Conservation (phyloP, 1,284 basidiomycete genomes). For the Cerioporus squamosus region DNA sequence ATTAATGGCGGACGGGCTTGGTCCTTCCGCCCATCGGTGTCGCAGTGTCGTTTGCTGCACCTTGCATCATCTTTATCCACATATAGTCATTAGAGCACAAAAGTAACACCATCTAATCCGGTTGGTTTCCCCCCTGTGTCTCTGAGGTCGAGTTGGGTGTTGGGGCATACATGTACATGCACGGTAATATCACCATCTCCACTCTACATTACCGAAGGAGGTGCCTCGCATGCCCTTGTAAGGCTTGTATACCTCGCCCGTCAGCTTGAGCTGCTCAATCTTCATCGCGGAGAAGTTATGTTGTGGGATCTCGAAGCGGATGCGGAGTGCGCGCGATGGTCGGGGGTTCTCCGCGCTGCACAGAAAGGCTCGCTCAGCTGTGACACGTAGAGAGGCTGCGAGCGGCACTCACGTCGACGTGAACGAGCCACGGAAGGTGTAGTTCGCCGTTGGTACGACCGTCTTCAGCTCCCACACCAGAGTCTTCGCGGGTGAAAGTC, state of each 20-base stretch:
- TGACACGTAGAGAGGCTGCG: background rate
- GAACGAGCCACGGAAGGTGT: conserved; percentile 80
- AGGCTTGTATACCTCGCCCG: conserved; percentile 79
- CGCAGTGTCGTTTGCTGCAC: background rate
- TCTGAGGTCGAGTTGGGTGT: background rate
- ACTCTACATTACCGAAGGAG: conserved; percentile 67
- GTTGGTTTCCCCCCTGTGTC: background rate
- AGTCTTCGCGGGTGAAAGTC: conserved; percentile 42
- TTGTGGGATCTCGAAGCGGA: conserved; percentile 74
- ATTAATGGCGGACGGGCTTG: no score
- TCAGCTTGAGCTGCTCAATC: conserved; percentile 86
- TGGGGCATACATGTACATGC: conserved; percentile 3
- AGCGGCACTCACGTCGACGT: conserved; percentile 56
- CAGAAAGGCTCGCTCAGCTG: background rate
- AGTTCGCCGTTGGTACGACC: conserved; percentile 70
- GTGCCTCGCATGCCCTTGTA: conserved; percentile 70
- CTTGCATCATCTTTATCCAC: conserved; percentile 12
- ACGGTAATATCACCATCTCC: conserved; percentile 60
- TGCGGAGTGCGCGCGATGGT: conserved; percentile 73
- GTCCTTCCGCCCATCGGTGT: conserved; percentile 4
- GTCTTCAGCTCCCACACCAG: conserved; percentile 79
- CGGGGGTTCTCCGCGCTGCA: conserved; percentile 44
- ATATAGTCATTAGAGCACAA: conserved; percentile 24
- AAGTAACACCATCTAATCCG: conserved; percentile 20
- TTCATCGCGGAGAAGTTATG: conserved; percentile 82